These are phyloP conservation scores for Caryocar brasiliense DNA, from an alignment of 441 rosid species.

Conservation along the genomic window DNA sequence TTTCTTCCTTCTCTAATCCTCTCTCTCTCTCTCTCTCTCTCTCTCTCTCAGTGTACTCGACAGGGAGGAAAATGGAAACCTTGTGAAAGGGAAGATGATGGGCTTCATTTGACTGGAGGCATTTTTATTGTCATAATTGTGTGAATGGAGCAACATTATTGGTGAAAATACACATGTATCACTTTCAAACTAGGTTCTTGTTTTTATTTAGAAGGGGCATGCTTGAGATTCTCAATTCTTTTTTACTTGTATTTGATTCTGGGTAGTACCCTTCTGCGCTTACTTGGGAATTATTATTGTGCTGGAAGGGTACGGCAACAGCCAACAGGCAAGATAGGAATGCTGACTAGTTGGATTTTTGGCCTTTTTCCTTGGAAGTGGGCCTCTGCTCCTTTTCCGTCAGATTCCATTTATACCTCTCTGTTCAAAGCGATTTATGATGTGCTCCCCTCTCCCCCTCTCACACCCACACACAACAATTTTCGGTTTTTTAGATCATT, in stretches of 20 bases:
- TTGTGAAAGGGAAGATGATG: neutral
- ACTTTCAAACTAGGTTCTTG: neutral
- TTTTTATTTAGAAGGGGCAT: neutral
- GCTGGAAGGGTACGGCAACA: slow-evolving; percentile 11
- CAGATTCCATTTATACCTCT: slow-evolving; percentile 28
- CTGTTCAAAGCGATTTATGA: slow-evolving; percentile 20
- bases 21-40: too few species aligned
- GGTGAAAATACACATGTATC: neutral
- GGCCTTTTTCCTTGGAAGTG: slow-evolving; percentile 17
- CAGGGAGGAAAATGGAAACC: slow-evolving; percentile 17
- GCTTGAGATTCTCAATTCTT: neutral
- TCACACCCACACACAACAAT: neutral
- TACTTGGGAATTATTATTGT: slow-evolving; percentile 14
- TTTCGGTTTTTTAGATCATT: too few species aligned
- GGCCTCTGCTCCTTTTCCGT: slow-evolving; percentile 5
- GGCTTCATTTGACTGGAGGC: neutral
- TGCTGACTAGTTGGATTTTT: slow-evolving; percentile 18
- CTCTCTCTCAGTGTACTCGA: too few species aligned
- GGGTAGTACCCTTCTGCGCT: neutral
- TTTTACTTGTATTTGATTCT: neutral
- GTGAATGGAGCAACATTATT: neutral
- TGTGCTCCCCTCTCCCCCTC: neutral
- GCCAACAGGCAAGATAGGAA: slow-evolving; percentile 11
- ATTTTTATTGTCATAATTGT: neutral
- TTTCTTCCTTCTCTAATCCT: slow-evolving; percentile 24